Base-by-base conservation (phyloP, 163 green algal species). In the Chlamydomonas reinhardtii region DNA sequence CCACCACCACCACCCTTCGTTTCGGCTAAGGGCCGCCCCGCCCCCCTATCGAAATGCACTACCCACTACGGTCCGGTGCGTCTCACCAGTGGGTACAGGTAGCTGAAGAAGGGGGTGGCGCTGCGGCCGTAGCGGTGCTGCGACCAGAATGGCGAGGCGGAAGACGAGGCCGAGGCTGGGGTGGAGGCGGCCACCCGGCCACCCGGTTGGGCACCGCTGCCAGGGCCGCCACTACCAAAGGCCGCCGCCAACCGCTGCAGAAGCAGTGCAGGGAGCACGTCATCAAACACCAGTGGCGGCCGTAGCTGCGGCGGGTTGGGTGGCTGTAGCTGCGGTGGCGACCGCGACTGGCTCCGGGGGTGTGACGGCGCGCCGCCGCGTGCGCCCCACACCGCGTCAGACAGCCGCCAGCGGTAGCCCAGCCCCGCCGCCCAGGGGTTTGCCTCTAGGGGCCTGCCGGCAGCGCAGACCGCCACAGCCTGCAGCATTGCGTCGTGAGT, bases 51-150 rank as follows among this genome's bases (percentile, higher is more conserved):
- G n/a, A n/a, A n/a, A n/a, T n/a, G n/a, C n/a, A n/a, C n/a, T n/a
- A n/a, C n/a, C n/a, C n/a, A n/a, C n/a, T n/a, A n/a, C n/a, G n/a
- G n/a, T n/a, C n/a, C n/a, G n/a, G n/a, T n/a, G n/a, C n/a, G n/a
- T n/a, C n/a, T n/a, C 56, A 85, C 79, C 79, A 85, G 34, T 5
- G 24, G 52, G 54, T 85, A 77, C 52, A 85, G 32, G 68, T 85
- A 85, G 79, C 79, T 85, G 79, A 85, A 85, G 79, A 85, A 85
- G 37, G 79, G 79, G 32, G 79, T 85, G 22, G 14, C 0, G 0
- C 32, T 24, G 17, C 34, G 65, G 68, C 79, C 79, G 79, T 85
- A 85, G 32, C 69, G 68, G 48, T 85, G 79, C 25, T 85, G 79
- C 31, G 31, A 32, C 79, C 79, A 85, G 79, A 73, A 85, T 24